phyloP scores from a whole-genome alignment of 441 rosid species.

The Pelargonium australe region DNA sequence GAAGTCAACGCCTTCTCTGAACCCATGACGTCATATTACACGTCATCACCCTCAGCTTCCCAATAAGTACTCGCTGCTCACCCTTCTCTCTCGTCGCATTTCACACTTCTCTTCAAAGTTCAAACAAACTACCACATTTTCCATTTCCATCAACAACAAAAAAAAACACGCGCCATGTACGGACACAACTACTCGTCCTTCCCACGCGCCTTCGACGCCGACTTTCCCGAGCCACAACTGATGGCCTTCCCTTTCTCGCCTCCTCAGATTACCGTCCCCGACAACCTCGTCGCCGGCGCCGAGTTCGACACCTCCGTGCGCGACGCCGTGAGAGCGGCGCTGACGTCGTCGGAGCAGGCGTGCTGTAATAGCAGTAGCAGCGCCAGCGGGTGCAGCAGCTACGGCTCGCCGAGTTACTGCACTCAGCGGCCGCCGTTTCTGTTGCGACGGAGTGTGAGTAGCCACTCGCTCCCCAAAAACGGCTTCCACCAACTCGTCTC shows the following conservation, averaged over 20 bases:
- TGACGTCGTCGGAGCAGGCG: no score
- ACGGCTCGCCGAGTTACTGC: conserved; percentile 44
- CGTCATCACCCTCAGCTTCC: no score
- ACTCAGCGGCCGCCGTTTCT: conserved; percentile 30
- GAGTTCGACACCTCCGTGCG: not conserved
- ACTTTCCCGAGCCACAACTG: no score
- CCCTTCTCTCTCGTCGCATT: not conserved
- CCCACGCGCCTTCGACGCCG: not conserved
- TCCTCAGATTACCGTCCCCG: not conserved
- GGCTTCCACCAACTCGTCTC: conserved; percentile 26
- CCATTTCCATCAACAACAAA: not conserved
- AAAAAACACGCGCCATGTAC: conserved; percentile 2
- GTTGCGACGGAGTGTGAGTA: conserved; percentile 64
- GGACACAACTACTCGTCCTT: not conserved
- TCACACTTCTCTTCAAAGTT: not conserved
- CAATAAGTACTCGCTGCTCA: no score
- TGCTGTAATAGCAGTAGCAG: conserved; percentile 13
- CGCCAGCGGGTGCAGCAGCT: conserved; percentile 51
- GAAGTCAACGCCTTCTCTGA: no score
- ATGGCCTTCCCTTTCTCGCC: not conserved
- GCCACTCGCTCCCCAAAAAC: conserved; percentile 42
- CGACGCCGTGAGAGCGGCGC: not conserved
- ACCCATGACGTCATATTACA: no score
- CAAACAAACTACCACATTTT: not conserved
- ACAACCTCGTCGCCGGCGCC: not conserved